These are phyloP conservation scores for Aspergillus sp. DNA, from an alignment of 2,329 filamentous ascomycete species.

Conservation along the genomic window DNA sequence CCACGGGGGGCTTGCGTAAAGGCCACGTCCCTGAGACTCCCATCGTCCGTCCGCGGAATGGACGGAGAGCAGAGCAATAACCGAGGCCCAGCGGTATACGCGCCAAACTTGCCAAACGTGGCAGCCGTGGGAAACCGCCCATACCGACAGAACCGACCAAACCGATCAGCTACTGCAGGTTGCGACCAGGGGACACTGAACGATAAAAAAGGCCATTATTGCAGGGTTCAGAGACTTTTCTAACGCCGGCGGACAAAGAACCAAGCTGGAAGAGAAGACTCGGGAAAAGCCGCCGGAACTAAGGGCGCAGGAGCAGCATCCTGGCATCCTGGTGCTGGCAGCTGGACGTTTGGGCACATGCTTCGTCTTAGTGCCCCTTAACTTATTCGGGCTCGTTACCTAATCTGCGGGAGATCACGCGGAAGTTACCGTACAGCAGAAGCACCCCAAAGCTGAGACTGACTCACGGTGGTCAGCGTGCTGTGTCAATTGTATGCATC, in stretches of 20 bases:
- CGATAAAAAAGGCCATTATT: background rate
- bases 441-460: too few species aligned
- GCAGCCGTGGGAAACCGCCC: too few species aligned
- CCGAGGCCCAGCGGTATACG: background rate
- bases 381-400: background rate
- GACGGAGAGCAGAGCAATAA: background rate
- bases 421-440: background rate
- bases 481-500: background rate
- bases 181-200: background rate
- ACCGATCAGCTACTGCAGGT: background rate
- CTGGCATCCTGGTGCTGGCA: background rate
- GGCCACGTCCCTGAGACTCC: background rate
- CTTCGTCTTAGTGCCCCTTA: background rate
- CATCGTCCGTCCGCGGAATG: background rate
- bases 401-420: background rate
- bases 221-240: background rate
- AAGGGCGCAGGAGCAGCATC: constrained; percentile 1
- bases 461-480: background rate
- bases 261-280: background rate
- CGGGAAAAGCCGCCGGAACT: constrained; percentile 6
- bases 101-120: background rate
- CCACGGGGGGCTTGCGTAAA: background rate
- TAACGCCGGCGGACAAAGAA: background rate
- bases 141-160: background rate
- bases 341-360: background rate